Evolutionary conservation across 2,329 filamentous ascomycete species (phyloP), one percentile per base, ranked within the genome.

Genomic region (Colletotrichum lindemuthianum): DNA sequence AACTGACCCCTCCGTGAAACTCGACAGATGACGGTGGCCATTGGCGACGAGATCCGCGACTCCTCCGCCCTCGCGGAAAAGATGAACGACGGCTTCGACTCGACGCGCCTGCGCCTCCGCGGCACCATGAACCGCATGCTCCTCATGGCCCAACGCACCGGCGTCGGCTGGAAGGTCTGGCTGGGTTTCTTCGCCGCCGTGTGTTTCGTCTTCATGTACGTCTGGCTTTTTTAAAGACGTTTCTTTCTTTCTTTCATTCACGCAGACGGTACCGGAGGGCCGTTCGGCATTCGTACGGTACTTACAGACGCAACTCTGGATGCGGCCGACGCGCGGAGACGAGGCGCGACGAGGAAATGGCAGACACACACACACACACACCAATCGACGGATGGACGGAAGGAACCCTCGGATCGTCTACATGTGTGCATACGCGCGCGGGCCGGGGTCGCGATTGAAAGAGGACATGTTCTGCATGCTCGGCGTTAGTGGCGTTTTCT

Each of bases 41-140:
- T 99, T 70, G 96, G 96, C 69, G 92, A 96, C 74, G 96, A 98
- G 79, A 98, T 98, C 73, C 88, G 95, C 70, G 92, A 97, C 68
- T 96, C 92, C 12, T 92, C 92, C 2, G 90, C 92, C 2, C 85
- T 98, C 4, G 92, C 93, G 2, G 93, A 97, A 72, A 95, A 93
- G 79, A 97, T 99, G 90, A 98, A 98, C 77, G 92, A 97, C 73
- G 87, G 88, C 6, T 99, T 98, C 75, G 95, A 98, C 75, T 88
- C 87, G 71, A 96, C 95, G 57, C 84, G 94, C 39, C 80, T 93
- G 56, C 87, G 92, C 68, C 82, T 99, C 67, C 87, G 90, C 48
- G 93, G 95, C 58, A 98, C 96, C 15, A 98, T 99, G 96, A 97
- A 93, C 75, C 85, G 94, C 64, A 99, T 99, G 96, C 80, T 98